Evolutionary conservation across 2,329 filamentous ascomycete species (phyloP).

Genomic region (Hymenoscyphus scutula): DNA sequence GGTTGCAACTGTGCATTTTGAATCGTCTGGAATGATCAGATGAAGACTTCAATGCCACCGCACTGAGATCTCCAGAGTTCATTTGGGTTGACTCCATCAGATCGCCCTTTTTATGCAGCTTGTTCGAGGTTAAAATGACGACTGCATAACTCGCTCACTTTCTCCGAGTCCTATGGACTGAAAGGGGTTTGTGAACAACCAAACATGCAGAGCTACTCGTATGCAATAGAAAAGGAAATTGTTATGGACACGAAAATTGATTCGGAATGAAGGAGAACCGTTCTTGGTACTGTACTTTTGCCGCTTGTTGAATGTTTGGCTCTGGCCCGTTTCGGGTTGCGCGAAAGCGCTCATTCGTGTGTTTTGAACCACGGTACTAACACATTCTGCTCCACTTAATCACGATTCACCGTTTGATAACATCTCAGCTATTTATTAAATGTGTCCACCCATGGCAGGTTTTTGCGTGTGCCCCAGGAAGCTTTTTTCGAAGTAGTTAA

Average conservation of each 20-base stretch:
- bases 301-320: not conserved
- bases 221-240: too few species aligned
- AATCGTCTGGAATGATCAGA: not conserved
- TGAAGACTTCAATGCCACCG: not conserved
- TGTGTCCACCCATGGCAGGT: too few species aligned
- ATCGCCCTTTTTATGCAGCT: not conserved
- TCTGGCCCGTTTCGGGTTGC: not conserved
- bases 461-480: too few species aligned
- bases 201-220: not conserved
- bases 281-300: conserved; percentile 2
- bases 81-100: not conserved
- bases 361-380: not conserved
- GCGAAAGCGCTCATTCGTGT: not conserved
- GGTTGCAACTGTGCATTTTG: too few species aligned
- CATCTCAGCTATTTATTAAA: too few species aligned
- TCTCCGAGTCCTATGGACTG: not conserved
- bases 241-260: not conserved
- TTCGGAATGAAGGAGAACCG: not conserved
- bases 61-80: not conserved
- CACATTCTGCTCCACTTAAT: not conserved
- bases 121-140: conserved; percentile 1
- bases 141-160: not conserved
- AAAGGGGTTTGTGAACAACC: not conserved
- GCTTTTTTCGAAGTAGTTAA: too few species aligned
- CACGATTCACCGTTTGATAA: not conserved